Evolutionary conservation across 2,329 filamentous ascomycete species (phyloP).

Genomic region (Epichloe baconii): DNA sequence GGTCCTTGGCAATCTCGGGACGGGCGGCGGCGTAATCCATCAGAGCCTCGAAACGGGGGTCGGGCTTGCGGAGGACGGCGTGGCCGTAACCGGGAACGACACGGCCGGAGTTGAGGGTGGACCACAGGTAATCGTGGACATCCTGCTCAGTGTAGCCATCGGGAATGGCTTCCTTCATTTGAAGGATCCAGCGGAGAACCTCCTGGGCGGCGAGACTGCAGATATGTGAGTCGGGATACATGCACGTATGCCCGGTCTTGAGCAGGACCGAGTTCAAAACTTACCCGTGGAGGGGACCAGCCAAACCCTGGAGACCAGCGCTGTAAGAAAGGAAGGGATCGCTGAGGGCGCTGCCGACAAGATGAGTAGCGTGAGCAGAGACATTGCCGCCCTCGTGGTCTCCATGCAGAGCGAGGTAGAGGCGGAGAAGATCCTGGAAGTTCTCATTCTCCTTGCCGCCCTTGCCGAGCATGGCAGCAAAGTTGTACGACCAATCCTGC

Average conservation of each 20-base stretch:
- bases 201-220: constrained; percentile 79
- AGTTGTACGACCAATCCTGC: constrained; percentile 98
- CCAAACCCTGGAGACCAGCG: constrained; percentile 86
- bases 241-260: neutral
- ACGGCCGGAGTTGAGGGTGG: constrained; percentile 81
- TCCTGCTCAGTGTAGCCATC: constrained; percentile 65
- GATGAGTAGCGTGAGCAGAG: constrained; percentile 85
- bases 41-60: constrained; percentile 88
- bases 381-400: constrained; percentile 98
- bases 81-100: constrained; percentile 94
- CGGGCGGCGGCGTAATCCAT: constrained; percentile 88
- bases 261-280: constrained; percentile 9
- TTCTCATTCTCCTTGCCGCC: constrained; percentile 75
- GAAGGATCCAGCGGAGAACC: constrained; percentile 88
- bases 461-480: constrained; percentile 90
- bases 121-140: constrained; percentile 83
- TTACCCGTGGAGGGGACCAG: constrained; percentile 58
- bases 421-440: constrained; percentile 86
- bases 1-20: constrained; percentile 73
- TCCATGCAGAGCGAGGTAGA: constrained; percentile 93
- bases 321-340: constrained; percentile 95
- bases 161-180: constrained; percentile 87
- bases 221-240: neutral
- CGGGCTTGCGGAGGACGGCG: constrained; percentile 89
- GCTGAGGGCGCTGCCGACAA: constrained; percentile 87